Percentiles rank a stretch among this genome's conserved stretches.
phyloP scores from a whole-genome alignment of 192 early-diverging fungal genomes.

The Paraglomus brasilianum region DNA sequence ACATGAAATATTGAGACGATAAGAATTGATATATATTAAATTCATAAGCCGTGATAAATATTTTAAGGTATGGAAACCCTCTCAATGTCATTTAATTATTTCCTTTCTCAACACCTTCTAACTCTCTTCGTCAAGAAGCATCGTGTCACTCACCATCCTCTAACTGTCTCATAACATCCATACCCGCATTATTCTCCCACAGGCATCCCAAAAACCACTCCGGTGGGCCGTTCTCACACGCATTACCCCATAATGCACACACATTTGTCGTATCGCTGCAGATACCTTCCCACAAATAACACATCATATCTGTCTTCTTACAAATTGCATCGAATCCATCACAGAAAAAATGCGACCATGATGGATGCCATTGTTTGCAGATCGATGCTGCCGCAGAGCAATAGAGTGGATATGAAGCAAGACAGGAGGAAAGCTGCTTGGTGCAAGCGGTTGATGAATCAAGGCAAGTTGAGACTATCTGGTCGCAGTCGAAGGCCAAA shows the following conservation, averaged over 20 bases:
- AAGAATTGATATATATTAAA: neutral
- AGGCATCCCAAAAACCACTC: conserved; percentile 36
- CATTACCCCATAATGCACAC: conserved; percentile 34
- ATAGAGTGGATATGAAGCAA: conserved; percentile 25
- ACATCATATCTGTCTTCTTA: conserved; percentile 36
- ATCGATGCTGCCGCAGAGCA: conserved; percentile 36
- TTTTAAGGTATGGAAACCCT: neutral
- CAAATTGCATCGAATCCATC: conserved; percentile 34
- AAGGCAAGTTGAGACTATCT: conserved; percentile 32
- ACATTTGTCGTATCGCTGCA: conserved; percentile 35
- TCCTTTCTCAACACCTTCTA: too few relatives aligned
- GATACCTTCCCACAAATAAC: conserved; percentile 38
- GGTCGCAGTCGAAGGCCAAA: conserved; percentile 39
- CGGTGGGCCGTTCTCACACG: conserved; percentile 34
- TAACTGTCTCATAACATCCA: conserved; percentile 36
- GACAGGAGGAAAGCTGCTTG: conserved; percentile 35
- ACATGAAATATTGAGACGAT: neutral
- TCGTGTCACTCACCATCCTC: conserved; percentile 35
- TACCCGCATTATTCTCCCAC: conserved; percentile 43
- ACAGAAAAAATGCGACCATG: conserved; percentile 40
- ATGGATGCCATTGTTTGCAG: conserved; percentile 31
- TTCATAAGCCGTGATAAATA: neutral
- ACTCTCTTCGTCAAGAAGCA: neutral
- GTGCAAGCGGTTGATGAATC: conserved; percentile 32
- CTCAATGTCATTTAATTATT: neutral